These are phyloP conservation scores for Erysimum cheiri DNA, from an alignment of 441 rosid species.

Conservation along the genomic window DNA sequence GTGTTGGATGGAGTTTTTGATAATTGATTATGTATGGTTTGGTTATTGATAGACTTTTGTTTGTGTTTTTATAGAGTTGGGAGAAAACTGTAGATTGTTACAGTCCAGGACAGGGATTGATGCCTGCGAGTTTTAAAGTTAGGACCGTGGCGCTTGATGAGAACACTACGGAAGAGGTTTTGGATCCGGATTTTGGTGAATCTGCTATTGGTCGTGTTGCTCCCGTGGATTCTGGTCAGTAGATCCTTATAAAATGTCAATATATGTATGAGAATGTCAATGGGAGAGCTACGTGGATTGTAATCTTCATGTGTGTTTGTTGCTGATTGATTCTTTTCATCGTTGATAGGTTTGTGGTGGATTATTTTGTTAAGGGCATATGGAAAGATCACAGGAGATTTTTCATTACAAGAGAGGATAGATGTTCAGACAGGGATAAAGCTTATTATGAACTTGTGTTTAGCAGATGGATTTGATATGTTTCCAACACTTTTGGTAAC, in stretches of 20 bases:
- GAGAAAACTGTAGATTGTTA: constrained; percentile 98
- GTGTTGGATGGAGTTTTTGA: constrained; percentile 1
- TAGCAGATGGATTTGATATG: constrained; percentile 97
- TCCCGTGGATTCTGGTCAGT: constrained; percentile 88
- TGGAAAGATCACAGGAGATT: constrained; percentile 87
- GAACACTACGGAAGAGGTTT: constrained; percentile 74
- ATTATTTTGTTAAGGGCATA: constrained; percentile 87
- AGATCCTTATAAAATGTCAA: constrained; percentile 9
- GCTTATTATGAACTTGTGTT: constrained; percentile 80
- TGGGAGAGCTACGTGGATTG: background rate
- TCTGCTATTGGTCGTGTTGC: constrained; percentile 98
- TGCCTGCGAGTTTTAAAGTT: constrained; percentile 98
- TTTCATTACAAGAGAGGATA: constrained; percentile 86
- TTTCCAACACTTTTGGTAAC: constrained; percentile 91
- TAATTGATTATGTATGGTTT: background rate
- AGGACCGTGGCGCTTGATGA: constrained; percentile 84
- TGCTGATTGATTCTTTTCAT: constrained; percentile 24
- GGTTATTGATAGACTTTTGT: constrained; percentile 23
- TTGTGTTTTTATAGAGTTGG: constrained; percentile 70
- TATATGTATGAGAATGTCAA: background rate
- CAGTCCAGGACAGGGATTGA: constrained; percentile 96
- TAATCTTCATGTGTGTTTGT: background rate
- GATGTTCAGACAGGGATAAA: constrained; percentile 98
- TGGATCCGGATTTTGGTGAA: constrained; percentile 94
- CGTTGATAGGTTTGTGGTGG: constrained; percentile 87